Percentiles rank a stretch among this genome's conserved stretches.
Evolutionary conservation across 306 rosid genomes (phyloP).

Genomic region (Inga laurina): DNA sequence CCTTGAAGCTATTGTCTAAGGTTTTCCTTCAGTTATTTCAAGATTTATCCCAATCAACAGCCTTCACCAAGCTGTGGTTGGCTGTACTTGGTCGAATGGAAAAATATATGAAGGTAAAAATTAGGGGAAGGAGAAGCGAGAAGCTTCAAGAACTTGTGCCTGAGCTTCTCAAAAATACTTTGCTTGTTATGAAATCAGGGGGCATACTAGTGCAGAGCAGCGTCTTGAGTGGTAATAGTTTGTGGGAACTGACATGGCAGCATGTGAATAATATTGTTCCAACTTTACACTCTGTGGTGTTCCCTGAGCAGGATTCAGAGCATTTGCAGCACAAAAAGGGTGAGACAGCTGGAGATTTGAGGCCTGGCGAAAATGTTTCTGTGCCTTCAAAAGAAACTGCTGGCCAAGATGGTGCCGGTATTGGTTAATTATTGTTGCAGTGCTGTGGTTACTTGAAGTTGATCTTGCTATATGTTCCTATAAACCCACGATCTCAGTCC

Average conservation of each 20-base stretch:
- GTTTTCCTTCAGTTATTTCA: conserved; percentile 77
- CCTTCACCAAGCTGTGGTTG: conserved; percentile 82
- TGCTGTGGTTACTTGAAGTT: conserved; percentile 31
- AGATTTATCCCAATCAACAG: conserved; percentile 59
- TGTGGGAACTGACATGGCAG: conserved; percentile 88
- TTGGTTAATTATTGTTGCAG: conserved; percentile 46
- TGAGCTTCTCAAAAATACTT: conserved; percentile 82
- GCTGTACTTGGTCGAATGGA: conserved; percentile 76
- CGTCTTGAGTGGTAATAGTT: conserved; percentile 63
- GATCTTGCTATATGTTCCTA: conserved; percentile 35
- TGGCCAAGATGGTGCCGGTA: conserved; percentile 44
- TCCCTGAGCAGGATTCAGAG: conserved; percentile 65
- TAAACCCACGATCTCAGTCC: conserved; percentile 38
- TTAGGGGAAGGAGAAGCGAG: conserved; percentile 80
- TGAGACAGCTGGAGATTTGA: conserved; percentile 45
- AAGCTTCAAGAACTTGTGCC: conserved; percentile 88
- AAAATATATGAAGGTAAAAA: conserved; percentile 68
- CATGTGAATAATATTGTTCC: conserved; percentile 71
- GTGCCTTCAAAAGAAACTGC: conserved; percentile 46
- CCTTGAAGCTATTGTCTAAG: conserved; percentile 83
- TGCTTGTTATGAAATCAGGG: conserved; percentile 76
- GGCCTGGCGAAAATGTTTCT: conserved; percentile 45
- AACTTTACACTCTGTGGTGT: conserved; percentile 78
- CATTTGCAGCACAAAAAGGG: conserved; percentile 41
- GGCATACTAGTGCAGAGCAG: conserved; percentile 57